phyloP scores from a whole-genome alignment of 495 filamentous ascomycete species.

The Cercophora newfieldiana region DNA sequence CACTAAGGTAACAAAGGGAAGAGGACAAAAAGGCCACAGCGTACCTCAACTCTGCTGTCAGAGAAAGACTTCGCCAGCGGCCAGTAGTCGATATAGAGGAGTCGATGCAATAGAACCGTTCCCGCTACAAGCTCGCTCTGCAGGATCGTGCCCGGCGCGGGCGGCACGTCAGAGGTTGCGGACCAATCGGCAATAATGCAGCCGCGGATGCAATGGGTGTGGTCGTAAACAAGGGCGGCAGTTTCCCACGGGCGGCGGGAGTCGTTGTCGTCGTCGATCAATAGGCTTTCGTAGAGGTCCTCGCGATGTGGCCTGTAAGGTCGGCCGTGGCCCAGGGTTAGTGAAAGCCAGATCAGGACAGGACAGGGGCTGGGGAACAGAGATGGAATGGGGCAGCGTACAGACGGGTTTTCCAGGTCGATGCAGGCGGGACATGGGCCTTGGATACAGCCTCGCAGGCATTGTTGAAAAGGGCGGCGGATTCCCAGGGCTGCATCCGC shows the following conservation, averaged over 20 bases:
- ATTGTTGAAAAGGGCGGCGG: constrained; percentile 5
- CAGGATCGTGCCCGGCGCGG: constrained; percentile 1
- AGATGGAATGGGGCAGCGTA: not conserved
- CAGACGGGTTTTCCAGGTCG: not conserved
- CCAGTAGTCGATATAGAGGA: constrained; percentile 8
- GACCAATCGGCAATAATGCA: constrained; percentile 14
- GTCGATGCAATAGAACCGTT: constrained; percentile 5
- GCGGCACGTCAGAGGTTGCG: not conserved
- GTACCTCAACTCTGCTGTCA: constrained; percentile 11
- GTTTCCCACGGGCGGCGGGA: constrained; percentile 9
- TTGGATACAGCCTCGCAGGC: constrained; percentile 3
- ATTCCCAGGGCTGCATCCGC: constrained; percentile 4
- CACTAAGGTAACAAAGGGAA: constrained; percentile 4
- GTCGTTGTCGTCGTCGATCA: constrained; percentile 5
- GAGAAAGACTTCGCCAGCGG: constrained; percentile 1
- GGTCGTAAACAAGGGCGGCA: constrained; percentile 6
- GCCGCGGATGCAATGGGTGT: constrained; percentile 11
- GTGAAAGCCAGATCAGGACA: not conserved
- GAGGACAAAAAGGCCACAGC: not conserved
- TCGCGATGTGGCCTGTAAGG: not conserved
- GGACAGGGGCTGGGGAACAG: not conserved
- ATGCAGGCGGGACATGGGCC: not conserved
- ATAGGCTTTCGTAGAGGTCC: not conserved
- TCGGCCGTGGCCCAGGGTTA: no score
- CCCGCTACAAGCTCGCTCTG: constrained; percentile 11